phyloP scores from a whole-genome alignment of 2,329 filamentous ascomycete species.

The Furcasterigmium sp. region DNA sequence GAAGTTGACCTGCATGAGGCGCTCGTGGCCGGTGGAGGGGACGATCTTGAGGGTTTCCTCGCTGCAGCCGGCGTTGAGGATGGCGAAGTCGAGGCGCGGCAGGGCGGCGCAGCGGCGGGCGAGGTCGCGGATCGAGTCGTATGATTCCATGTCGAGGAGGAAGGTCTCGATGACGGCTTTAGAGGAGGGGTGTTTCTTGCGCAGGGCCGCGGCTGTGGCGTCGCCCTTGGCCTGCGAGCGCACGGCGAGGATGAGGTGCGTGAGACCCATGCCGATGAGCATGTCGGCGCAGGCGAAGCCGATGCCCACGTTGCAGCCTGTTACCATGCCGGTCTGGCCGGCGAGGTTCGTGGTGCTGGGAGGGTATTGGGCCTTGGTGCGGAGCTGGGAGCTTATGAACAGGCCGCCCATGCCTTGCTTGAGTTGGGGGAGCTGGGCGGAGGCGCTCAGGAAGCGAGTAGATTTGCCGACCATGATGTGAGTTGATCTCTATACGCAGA shows the following conservation, averaged over 20 bases:
- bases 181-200: conserved; percentile 21
- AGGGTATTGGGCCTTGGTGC: conserved; percentile 14
- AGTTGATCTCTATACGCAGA: too few species aligned
- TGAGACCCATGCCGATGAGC: conserved; percentile 28
- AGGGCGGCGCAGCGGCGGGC: conserved; percentile 23
- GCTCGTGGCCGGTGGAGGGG: conserved; percentile 29
- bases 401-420: background rate
- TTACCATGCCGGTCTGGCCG: conserved; percentile 35
- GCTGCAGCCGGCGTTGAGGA: conserved; percentile 37
- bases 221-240: conserved; percentile 32
- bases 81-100: conserved; percentile 32
- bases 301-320: conserved; percentile 37
- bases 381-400: conserved; percentile 21
- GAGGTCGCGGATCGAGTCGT: conserved; percentile 36
- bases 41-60: conserved; percentile 10
- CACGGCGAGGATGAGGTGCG: conserved; percentile 35
- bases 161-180: conserved; percentile 28
- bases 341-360: conserved; percentile 16
- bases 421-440: background rate
- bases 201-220: conserved; percentile 25
- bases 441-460: background rate
- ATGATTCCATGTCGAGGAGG: conserved; percentile 35
- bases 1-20: conserved; percentile 33
- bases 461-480: background rate
- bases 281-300: conserved; percentile 37